Evolutionary conservation across 768 basidiomycete genomes (phyloP), one percentile per base, ranked within the genome.

Genomic region (Mycena leptocephala): DNA sequence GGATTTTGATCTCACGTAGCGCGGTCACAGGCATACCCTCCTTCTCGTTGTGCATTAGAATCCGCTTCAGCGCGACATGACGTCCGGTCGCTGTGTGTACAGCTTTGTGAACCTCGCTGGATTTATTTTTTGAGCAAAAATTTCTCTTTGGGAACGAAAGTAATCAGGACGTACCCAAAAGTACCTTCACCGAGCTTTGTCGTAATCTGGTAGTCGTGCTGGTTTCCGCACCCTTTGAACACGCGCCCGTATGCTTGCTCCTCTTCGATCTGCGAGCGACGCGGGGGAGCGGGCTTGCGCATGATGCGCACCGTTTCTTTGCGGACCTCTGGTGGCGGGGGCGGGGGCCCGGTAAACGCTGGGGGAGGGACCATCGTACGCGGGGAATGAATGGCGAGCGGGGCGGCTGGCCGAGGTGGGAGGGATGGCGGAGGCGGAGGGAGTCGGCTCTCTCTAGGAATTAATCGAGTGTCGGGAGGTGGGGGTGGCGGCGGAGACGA

Each of bases 11-110:
- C 86, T 99, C 98, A 14, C 98, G 93, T 11, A 99, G 88, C 13
- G 98, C 97, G 10, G 98, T 99, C 26, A 99, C 96, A 1, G 98
- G 97, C 90, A 99, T 96, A 69, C 98, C 98, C 84, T 98, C 98
- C 79, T 96, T 95, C 84, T 97, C 96, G 81, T 97, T 97, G 83
- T 98, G 97, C 92, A 98, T 96, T 70, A 99, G 88, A 78, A 99
- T 97, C 65, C 97, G 93, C 84, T 99, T 99, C 62, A 99, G 86
- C 9, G 98, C 98, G 14, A 99, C 97, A 0, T 88, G 84, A 14
- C 84, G 87, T 1, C 92, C 90, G 0, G 92, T 93, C 4, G 86
- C 79, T 18, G 89, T 90, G 76, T 95, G 93, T 20, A 93, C 88
- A 8, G 96, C 97, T 80, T 97, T 97, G 83, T 97, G 96, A 2